Evolutionary conservation across 2,329 filamentous ascomycete genomes (phyloP), one percentile per base, ranked within the genome.

Genomic region (Calonectria pseudoturangicola): DNA sequence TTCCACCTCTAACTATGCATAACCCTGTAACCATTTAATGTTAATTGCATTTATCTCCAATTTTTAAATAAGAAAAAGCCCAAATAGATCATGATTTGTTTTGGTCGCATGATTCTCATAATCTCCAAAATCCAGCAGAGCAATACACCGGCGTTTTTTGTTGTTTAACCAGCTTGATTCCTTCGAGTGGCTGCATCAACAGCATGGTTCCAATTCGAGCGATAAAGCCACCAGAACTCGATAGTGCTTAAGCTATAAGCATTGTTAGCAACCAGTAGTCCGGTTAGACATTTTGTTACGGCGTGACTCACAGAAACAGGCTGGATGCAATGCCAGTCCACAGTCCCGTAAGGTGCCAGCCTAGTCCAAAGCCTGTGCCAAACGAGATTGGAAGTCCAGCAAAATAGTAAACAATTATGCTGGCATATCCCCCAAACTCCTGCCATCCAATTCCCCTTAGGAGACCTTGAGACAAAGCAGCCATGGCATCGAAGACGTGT

Each of bases 401-500:
- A 25, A 90, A 86, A 83, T 98, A 98, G 85, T 98, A 98, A n/a
- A 93, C 93, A 62, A 95, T 91, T 2, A 98, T 85, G 79, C 96
- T 97, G 8, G 96, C 92, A 79, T 96, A 98, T 0, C 96, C 95
- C 16, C 96, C 96, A 69, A 98, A 92, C 75, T 95, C 92, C 84
- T 98, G 96, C 71, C 94, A 91, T 2, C 96, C 96, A 16, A 98
- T 90, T 16, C 96, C 96, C 50, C 96, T 90, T 28, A 98, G 88
- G 45, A 98, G 88, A 36, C 96, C 96, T 80, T 97, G 96, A 70
- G 94, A 95, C 50, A 93, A 93, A 5, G 94, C 91, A 0, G 94
- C 92, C 21, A 98, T 83, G 1, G 94, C 92, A 83, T 98, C 96
- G 78, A 97, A 96, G n/a, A 98, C 89, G 82, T 98, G 95, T 88